Percentiles rank a stretch among this genome's conserved stretches.
Conservation (phyloP, 177 flowering plant species). For the Tripterygium wilfordii region DNA sequence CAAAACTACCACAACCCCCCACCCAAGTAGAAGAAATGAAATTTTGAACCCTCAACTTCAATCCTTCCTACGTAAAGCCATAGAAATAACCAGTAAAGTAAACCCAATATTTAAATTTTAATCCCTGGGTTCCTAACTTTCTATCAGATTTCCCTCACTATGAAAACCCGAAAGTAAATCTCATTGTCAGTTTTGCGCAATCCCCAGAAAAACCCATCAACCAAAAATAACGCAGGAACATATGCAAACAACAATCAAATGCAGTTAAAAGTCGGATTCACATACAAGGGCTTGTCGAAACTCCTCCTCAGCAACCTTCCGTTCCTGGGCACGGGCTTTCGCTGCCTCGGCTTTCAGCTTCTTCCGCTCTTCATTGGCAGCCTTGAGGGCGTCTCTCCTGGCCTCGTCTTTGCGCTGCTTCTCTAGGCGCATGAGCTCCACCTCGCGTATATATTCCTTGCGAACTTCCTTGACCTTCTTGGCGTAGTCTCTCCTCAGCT, state of each 20-base stretch:
- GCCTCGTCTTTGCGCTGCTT: constrained; percentile 62
- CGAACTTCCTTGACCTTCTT: constrained; percentile 58
- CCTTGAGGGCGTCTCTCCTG: constrained; percentile 40
- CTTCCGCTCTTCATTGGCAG: constrained; percentile 57
- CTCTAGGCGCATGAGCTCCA: constrained; percentile 63
- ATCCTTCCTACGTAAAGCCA: too few relatives aligned
- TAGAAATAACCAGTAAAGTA: too few relatives aligned
- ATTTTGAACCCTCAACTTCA: too few relatives aligned
- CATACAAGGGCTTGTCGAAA: constrained; percentile 60
- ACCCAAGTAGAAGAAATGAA: too few relatives aligned
- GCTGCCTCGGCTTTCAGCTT: constrained; percentile 53
- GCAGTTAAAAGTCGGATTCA: not conserved
- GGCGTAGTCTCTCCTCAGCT: constrained; percentile 59
- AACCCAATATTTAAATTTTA: too few relatives aligned
- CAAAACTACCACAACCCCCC: too few relatives aligned
- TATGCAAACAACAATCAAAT: not conserved
- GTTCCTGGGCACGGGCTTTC: constrained; percentile 50
- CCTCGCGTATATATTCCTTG: constrained; percentile 52
- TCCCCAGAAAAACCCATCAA: too few relatives aligned
- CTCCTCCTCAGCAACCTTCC: constrained; percentile 54
- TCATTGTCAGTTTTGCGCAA: too few relatives aligned
- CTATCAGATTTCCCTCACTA: too few relatives aligned
- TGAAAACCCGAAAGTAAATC: too few relatives aligned
- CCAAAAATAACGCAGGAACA: too few relatives aligned
- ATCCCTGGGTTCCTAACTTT: too few relatives aligned